phyloP scores from a whole-genome alignment of 2,329 filamentous ascomycete genomes.

The Scolecobasidium constrictum region DNA sequence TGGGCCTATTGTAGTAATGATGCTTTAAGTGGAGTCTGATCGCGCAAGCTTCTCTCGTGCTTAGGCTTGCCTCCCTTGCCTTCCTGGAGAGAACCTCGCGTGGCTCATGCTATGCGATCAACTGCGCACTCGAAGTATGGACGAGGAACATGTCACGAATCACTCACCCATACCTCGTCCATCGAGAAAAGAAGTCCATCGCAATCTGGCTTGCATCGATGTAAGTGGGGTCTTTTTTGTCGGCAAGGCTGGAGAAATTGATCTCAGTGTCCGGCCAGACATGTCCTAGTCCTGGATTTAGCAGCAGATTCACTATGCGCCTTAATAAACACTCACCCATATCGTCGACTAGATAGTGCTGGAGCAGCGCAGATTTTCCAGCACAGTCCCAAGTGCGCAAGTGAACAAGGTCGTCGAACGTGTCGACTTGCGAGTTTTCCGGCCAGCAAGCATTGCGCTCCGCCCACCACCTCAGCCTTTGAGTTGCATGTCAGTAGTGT shows the following conservation, averaged over 20 bases:
- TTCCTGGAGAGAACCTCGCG: too few species aligned
- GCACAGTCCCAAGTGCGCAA: conserved; percentile 33
- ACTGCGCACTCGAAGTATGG: too few species aligned
- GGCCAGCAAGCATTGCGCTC: background rate
- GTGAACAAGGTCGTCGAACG: conserved; percentile 30
- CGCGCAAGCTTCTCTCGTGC: too few species aligned
- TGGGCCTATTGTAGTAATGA: too few species aligned
- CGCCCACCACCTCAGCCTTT: background rate
- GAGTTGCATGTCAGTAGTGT: too few species aligned
- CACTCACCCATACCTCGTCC: background rate
- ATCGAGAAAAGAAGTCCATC: conserved; percentile 34
- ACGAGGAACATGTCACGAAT: too few species aligned
- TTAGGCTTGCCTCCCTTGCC: too few species aligned
- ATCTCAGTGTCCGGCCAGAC: conserved; percentile 35
- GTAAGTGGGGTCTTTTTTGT: conserved; percentile 29
- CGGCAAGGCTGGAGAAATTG: conserved; percentile 33
- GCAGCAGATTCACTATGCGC: too few species aligned
- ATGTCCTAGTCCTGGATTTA: too few species aligned
- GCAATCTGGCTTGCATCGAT: conserved; percentile 35
- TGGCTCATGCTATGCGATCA: too few species aligned
- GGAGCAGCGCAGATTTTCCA: conserved; percentile 23
- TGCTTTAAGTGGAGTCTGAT: too few species aligned
- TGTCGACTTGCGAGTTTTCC: conserved; percentile 20
- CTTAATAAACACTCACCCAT: conserved; percentile 29
- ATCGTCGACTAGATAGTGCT: conserved; percentile 35